phyloP scores from a whole-genome alignment of 2,329 filamentous ascomycete species.

The Bertia moriformis region DNA sequence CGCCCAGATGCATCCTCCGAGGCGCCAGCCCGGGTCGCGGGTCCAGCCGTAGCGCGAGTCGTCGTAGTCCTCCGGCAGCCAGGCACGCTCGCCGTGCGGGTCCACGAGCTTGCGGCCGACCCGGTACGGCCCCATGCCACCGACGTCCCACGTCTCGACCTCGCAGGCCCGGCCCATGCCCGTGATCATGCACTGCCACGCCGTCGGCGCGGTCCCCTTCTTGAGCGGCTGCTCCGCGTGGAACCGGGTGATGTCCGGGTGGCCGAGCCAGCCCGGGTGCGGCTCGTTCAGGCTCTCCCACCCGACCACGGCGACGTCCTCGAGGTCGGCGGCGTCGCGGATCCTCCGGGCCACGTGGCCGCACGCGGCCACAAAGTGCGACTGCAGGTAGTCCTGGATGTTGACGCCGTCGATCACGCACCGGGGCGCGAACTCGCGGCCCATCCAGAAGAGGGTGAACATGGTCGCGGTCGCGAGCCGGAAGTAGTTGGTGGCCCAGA shows the following conservation, averaged over 20 bases:
- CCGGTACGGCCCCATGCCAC: constrained; percentile 81
- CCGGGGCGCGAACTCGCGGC: constrained; percentile 83
- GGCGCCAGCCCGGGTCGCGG: constrained; percentile 71
- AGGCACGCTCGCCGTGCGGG: constrained; percentile 70
- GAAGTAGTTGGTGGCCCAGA: constrained; percentile 96
- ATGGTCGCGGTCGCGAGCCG: constrained; percentile 76
- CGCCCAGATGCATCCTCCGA: constrained; percentile 93
- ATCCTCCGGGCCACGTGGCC: constrained; percentile 71
- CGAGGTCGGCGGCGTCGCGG: constrained; percentile 75
- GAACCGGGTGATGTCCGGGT: constrained; percentile 65
- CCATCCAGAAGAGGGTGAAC: constrained; percentile 87
- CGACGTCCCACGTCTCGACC: constrained; percentile 85
- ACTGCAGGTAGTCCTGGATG: constrained; percentile 87
- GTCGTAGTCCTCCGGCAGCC: constrained; percentile 71
- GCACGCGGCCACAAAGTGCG: constrained; percentile 70
- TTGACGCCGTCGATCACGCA: constrained; percentile 89
- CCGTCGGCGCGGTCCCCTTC: constrained; percentile 82
- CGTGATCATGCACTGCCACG: constrained; percentile 83
- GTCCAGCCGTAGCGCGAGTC: constrained; percentile 84
- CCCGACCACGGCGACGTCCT: constrained; percentile 75
- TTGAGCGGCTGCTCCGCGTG: constrained; percentile 80
- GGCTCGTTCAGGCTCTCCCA: constrained; percentile 97
- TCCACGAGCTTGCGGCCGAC: constrained; percentile 72
- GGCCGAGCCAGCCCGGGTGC: constrained; percentile 73
- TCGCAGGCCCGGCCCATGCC: constrained; percentile 86